These are phyloP conservation scores for Neodidymelliopsis sp. DNA, from an alignment of 2,329 filamentous ascomycete species.

Conservation along the genomic window DNA sequence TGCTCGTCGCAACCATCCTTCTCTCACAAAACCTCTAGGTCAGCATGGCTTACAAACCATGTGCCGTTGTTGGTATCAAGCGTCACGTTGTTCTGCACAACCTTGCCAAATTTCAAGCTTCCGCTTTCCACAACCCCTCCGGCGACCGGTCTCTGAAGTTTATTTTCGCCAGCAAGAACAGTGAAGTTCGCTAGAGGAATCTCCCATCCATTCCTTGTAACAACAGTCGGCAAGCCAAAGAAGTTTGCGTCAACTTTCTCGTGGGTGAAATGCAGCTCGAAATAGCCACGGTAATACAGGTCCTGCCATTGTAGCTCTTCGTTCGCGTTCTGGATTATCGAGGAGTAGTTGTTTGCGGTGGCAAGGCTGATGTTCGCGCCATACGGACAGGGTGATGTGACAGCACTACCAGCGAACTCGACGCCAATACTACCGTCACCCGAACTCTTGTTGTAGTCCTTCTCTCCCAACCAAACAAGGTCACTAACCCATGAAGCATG, in stretches of 20 bases:
- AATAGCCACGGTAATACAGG: constrained; percentile 77
- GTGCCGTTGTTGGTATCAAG: constrained; percentile 44
- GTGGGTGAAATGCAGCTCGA: constrained; percentile 63
- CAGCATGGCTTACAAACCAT: constrained; percentile 43
- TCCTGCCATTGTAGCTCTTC: constrained; percentile 76
- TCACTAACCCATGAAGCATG: constrained; percentile 68
- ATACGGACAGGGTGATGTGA: constrained; percentile 66
- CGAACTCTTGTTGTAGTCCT: constrained; percentile 49
- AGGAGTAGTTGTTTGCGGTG: constrained; percentile 56
- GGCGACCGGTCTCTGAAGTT: constrained; percentile 59
- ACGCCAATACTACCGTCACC: constrained; percentile 55
- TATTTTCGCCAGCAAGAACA: constrained; percentile 68
- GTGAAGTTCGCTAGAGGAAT: constrained; percentile 75
- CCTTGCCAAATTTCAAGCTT: constrained; percentile 59
- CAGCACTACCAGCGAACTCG: constrained; percentile 69
- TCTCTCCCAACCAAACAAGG: constrained; percentile 55
- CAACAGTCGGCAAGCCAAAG: constrained; percentile 69
- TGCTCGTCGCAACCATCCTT: background rate
- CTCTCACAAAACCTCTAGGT: constrained; percentile 33
- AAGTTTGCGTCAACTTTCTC: constrained; percentile 68
- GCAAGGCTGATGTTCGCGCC: constrained; percentile 66
- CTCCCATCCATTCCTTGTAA: constrained; percentile 68
- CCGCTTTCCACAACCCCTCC: constrained; percentile 64
- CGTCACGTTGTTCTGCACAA: constrained; percentile 45
- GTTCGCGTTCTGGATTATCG: constrained; percentile 56